A percentile compares a stretch with the other conserved stretches of the same genome.
Evolutionary conservation across 2,329 filamentous ascomycete genomes (phyloP).

Genomic region (Pseudogymnoascus destructans): DNA sequence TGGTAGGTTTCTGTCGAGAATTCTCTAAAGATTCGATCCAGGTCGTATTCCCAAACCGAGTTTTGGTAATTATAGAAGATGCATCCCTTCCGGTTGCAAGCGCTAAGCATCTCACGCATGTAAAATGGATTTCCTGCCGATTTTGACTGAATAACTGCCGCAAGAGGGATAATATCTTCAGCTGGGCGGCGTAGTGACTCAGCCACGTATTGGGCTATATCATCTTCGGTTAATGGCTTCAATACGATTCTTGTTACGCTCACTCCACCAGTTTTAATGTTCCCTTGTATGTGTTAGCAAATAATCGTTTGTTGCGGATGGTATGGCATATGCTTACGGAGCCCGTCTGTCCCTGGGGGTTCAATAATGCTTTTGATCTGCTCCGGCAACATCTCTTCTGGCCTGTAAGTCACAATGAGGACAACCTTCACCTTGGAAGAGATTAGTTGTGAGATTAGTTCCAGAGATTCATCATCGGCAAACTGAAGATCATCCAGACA

Average conservation of each 20-base stretch:
- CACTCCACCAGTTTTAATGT: conserved; percentile 33
- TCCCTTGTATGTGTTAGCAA: conserved; percentile 22
- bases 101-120: conserved; percentile 78
- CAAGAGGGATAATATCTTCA: conserved; percentile 63
- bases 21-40: conserved; percentile 75
- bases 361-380: conserved; percentile 41
- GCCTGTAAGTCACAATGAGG: conserved; percentile 63
- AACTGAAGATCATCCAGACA: conserved; percentile 84
- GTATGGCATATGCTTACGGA: conserved; percentile 19
- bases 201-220: conserved; percentile 72
- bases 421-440: conserved; percentile 67
- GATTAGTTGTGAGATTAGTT: conserved; percentile 71
- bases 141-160: conserved; percentile 78
- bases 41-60: conserved; percentile 69
- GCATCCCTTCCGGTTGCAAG: conserved; percentile 73
- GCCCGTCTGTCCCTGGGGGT: conserved; percentile 41
- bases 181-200: conserved; percentile 62
- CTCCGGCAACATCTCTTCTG: conserved; percentile 48
- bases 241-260: conserved; percentile 59
- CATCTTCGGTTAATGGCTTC: conserved; percentile 58
- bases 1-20: conserved; percentile 70
- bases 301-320: background rate
- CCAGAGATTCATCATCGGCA: conserved; percentile 75
- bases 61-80: conserved; percentile 84
- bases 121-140: conserved; percentile 84